Evolutionary conservation across 1,284 basidiomycete genomes (phyloP).

Genomic region (Vanrija sp.): DNA sequence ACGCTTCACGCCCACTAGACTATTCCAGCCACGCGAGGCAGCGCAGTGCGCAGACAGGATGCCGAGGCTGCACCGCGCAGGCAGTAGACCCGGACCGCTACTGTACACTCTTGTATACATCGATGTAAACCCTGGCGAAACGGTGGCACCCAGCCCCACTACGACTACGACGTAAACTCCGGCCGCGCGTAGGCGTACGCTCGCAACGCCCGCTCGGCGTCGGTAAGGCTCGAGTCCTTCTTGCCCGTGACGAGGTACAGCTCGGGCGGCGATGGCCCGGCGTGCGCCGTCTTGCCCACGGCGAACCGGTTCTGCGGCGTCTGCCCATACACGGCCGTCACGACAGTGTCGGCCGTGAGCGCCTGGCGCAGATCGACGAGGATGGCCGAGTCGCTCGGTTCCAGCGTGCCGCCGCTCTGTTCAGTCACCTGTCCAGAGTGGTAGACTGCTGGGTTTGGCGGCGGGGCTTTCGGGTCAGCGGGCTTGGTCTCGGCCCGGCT

Average conservation of each 20-base stretch:
- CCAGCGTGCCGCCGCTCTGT: conserved; percentile 12
- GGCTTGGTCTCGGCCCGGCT: background rate
- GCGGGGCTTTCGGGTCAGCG: background rate
- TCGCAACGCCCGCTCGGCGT: conserved; percentile 34
- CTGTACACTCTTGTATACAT: too few species aligned
- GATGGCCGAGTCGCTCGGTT: conserved; percentile 11
- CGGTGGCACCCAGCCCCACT: too few species aligned
- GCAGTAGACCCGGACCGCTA: too few species aligned
- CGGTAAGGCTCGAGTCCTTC: conserved; percentile 37
- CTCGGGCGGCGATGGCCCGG: conserved; percentile 3
- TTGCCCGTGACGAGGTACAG: conserved; percentile 29
- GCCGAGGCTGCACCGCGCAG: too few species aligned
- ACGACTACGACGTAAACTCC: conserved; percentile 7
- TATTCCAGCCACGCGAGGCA: background rate
- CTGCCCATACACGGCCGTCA: conserved; percentile 25
- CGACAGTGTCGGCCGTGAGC: background rate
- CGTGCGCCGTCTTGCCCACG: conserved; percentile 17
- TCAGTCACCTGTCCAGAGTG: conserved; percentile 2
- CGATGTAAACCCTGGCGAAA: too few species aligned
- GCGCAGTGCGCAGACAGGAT: too few species aligned
- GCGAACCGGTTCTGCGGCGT: conserved; percentile 22
- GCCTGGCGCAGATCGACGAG: conserved; percentile 1
- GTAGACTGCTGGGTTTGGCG: conserved; percentile 11
- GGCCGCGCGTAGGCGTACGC: conserved; percentile 1
- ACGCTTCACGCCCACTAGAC: too few species aligned